Conservation (phyloP, 805 yeast species). For the Candida lessepsii region DNA sequence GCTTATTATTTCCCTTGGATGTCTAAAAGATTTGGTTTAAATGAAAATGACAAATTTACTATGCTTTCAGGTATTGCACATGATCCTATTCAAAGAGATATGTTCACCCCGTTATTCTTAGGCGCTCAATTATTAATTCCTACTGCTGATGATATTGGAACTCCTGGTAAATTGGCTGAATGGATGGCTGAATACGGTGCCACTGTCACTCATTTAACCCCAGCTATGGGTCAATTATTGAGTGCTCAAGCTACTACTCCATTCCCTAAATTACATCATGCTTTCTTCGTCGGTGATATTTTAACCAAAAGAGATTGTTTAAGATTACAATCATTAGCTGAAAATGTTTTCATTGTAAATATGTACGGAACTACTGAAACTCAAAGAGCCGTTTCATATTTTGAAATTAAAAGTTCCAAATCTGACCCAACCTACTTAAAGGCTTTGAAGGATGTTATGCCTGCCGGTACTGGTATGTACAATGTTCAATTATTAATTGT, state of each 20-base stretch:
- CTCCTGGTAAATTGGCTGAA: constrained; percentile 95
- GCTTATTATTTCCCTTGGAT: constrained; percentile 99
- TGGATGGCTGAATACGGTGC: constrained; percentile 95
- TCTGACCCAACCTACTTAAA: constrained; percentile 72
- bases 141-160: constrained; percentile 95
- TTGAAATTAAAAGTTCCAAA: constrained; percentile 74
- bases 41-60: constrained; percentile 83
- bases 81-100: constrained; percentile 98
- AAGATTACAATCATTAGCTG: constrained; percentile 87
- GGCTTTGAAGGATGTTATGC: constrained; percentile 90
- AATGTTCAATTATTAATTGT: constrained; percentile 94
- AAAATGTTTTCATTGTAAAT: constrained; percentile 85
- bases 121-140: constrained; percentile 95
- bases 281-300: constrained; percentile 97
- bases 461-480: constrained; percentile 97
- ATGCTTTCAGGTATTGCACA: constrained; percentile 99
- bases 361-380: constrained; percentile 99
- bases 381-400: constrained; percentile 95
- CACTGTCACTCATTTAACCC: constrained; percentile 95
- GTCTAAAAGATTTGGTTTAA: constrained; percentile 79
- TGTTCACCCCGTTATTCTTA: constrained; percentile 94
- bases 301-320: constrained; percentile 95
- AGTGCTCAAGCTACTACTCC: constrained; percentile 93
- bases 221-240: constrained; percentile 98
- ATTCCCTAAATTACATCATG: constrained; percentile 86